phyloP scores from a whole-genome alignment of 306 rosid species.

The Mimosa pudica region DNA sequence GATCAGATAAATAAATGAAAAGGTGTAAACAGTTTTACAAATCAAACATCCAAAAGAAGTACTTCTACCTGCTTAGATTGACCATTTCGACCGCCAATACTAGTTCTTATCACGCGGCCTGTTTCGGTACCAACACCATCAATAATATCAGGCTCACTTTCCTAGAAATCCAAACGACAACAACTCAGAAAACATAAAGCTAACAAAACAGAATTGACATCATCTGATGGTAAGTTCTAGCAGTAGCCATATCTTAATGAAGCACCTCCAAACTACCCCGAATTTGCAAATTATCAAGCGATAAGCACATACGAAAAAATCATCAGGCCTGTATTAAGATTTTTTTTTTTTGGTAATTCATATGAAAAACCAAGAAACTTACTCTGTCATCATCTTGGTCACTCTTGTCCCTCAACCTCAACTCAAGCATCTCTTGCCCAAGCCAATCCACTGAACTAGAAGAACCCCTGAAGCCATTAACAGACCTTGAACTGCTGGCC shows the following conservation, averaged over 20 bases:
- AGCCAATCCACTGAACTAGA: slow-evolving; percentile 98
- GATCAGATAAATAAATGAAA: slow-evolving; percentile 10
- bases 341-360: neutral
- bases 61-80: slow-evolving; percentile 82
- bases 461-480: slow-evolving; percentile 75
- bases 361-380: slow-evolving; percentile 21
- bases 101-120: slow-evolving; percentile 92
- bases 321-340: neutral
- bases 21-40: neutral
- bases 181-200: slow-evolving; percentile 20
- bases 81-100: slow-evolving; percentile 79
- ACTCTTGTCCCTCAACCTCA: slow-evolving; percentile 68
- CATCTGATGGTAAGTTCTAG: neutral
- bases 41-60: neutral
- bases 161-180: slow-evolving; percentile 51
- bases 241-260: neutral
- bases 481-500: slow-evolving; percentile 90
- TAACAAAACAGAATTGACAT: neutral
- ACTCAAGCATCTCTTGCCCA: slow-evolving; percentile 94
- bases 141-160: slow-evolving; percentile 85
- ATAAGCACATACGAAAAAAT: neutral
- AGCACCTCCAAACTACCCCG: neutral
- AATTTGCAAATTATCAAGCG: slow-evolving; percentile 10
- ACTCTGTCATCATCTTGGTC: slow-evolving; percentile 73
- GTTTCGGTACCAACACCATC: slow-evolving; percentile 93